A percentile compares a stretch with the other conserved stretches of the same genome.
Evolutionary conservation across 495 filamentous ascomycete species (phyloP).

Genomic region (Neurospora sp.): DNA sequence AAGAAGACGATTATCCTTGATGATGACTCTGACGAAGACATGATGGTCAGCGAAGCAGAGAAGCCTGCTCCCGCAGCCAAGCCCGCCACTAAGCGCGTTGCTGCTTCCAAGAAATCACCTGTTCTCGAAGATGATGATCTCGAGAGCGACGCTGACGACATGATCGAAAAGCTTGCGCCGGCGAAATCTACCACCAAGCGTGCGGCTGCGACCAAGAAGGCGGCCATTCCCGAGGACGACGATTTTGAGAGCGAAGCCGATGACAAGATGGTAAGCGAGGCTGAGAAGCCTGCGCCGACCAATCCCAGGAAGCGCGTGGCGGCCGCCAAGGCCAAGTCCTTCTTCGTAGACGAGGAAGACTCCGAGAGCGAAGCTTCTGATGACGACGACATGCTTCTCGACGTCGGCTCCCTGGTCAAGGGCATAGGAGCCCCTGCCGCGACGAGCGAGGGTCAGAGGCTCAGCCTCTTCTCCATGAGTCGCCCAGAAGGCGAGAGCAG

Average conservation of each 20-base stretch:
- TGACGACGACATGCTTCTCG: slow-evolving; percentile 63
- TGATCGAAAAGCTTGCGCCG: slow-evolving; percentile 9
- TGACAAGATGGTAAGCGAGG: background rate
- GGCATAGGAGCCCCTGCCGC: slow-evolving; percentile 54
- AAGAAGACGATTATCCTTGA: slow-evolving; percentile 4
- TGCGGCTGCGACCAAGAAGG: background rate
- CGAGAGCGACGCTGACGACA: slow-evolving; percentile 33
- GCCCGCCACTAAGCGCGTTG: slow-evolving; percentile 26
- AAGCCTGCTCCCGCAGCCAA: background rate
- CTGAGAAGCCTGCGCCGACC: background rate
- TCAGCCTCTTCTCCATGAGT: slow-evolving; percentile 60
- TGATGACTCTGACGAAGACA: background rate
- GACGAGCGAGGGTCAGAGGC: slow-evolving; percentile 38
- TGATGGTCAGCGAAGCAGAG: background rate
- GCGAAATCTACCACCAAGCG: background rate
- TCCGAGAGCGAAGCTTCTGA: slow-evolving; percentile 22
- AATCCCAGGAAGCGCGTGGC: slow-evolving; percentile 2
- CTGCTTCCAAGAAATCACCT: slow-evolving; percentile 37
- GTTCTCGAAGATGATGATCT: slow-evolving; percentile 28
- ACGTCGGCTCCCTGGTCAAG: slow-evolving; percentile 85
- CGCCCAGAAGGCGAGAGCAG: slow-evolving; percentile 42
- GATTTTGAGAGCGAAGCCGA: background rate
- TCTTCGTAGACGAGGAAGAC: slow-evolving; percentile 33
- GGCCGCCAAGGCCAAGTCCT: slow-evolving; percentile 9
- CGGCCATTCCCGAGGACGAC: background rate